Evolutionary conservation across 2,329 filamentous ascomycete genomes (phyloP), one percentile per base, ranked within the genome.

Genomic region (Diaporthe citriasiana): DNA sequence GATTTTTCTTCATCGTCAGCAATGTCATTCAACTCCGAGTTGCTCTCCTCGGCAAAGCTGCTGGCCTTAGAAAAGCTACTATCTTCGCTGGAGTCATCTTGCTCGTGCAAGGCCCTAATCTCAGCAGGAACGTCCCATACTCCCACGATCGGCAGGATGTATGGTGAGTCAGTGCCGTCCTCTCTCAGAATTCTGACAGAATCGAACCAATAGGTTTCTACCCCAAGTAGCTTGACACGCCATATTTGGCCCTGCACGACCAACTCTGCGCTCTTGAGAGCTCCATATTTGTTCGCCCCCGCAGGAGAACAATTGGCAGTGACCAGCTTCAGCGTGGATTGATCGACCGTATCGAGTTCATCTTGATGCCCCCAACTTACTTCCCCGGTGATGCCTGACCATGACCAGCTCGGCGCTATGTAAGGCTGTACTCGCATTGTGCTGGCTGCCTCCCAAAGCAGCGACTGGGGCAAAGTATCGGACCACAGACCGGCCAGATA

Each of bases 391-490:
- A 59, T 17, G 13, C 38, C 53, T n/a, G 53, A 19, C 69, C 69
- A 71, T 4, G 69, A 59, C 55, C 69, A 71, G 10, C 53, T 60
- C 1, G 69, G 53, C 3, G 55, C 55, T 22, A 71, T 59, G 13
- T 35, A 40, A 4, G 53, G 69, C 13, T 15, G 69, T 1, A 59
- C 42, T 35, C 25, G 3, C n/a, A n/a, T 53, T 57, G 4, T 33
- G 3, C 10, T 17, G 8, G 1, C 2, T 4, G 38, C 1, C 12
- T 19, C 13, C 27, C 33, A 70, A 0, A 59, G 5, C 4, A 47
- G 42, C 1, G 53, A 40, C 30, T 42, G 13, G 9, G 33, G 35
- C 25, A 70, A 9, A 6, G 27, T 25, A 4, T 40, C 40, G 3
- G 12, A 7, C 69, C 69, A 60, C 7, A 60, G 15, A 3, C 69